A percentile compares a stretch with the other conserved stretches of the same genome.
These are phyloP conservation scores for Kodamaea jinghongensis DNA, from an alignment of 805 yeast genomes.

Conservation along the genomic window DNA sequence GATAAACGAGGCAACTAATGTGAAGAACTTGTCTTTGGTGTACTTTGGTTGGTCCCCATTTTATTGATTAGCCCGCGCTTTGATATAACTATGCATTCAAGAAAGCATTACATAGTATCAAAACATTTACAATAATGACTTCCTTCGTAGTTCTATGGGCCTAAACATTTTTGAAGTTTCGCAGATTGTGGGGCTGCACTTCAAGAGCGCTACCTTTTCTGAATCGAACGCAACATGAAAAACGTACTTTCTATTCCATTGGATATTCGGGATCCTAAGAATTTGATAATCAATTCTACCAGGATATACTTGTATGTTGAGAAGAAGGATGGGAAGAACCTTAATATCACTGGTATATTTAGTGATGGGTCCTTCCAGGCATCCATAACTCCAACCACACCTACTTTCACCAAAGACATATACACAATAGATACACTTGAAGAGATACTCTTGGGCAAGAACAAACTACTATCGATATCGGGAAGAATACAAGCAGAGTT, in stretches of 20 bases:
- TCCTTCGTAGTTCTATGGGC: background rate
- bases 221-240: no score
- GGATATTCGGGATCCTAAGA: slow-evolving; percentile 17
- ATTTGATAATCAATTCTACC: slow-evolving; percentile 13
- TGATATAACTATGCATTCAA: no score
- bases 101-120: no score
- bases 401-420: no score
- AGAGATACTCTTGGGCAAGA: slow-evolving; percentile 22
- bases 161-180: background rate
- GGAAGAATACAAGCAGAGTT: background rate
- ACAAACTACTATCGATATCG: background rate
- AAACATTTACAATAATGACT: slow-evolving; percentile 5
- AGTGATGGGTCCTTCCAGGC: slow-evolving; percentile 12
- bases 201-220: no score
- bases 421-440: slow-evolving; percentile 15
- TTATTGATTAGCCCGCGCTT: no score
- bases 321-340: background rate
- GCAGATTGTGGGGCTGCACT: no score
- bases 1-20: slow-evolving; percentile 70
- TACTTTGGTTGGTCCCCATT: slow-evolving; percentile 88
- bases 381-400: background rate
- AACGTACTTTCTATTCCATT: slow-evolving; percentile 15
- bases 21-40: slow-evolving; percentile 64
- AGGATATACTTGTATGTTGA: slow-evolving; percentile 17
- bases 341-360: slow-evolving; percentile 6